These are phyloP conservation scores for Fusarium guadeloupense DNA, from an alignment of 2,329 filamentous ascomycete species.

Conservation along the genomic window DNA sequence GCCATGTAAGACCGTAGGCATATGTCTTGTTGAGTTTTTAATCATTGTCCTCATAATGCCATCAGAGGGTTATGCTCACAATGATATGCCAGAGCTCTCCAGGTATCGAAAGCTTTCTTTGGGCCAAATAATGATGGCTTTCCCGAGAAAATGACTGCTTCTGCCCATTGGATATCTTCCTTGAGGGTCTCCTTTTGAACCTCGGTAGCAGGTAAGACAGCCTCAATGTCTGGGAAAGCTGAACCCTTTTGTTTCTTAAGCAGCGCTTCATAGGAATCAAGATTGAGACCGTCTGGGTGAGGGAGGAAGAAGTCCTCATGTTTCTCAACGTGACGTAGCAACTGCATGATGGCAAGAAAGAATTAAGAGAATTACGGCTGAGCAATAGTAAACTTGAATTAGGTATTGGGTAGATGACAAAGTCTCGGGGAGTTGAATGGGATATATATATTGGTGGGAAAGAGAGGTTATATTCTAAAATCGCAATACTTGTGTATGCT, in stretches of 20 bases:
- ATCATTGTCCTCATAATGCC: fast-evolving
- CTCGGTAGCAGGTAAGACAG: constrained; percentile 2
- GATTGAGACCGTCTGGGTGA: neutral
- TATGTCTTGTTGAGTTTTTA: neutral
- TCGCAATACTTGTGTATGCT: too few relatives aligned
- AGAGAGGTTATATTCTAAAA: too few relatives aligned
- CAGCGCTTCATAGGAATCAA: neutral
- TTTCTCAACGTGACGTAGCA: constrained; percentile 7
- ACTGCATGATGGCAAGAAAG: constrained; percentile 5
- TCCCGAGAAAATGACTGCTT: constrained; percentile 6
- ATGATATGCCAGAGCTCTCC: constrained; percentile 8
- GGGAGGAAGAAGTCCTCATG: constrained; percentile 18
- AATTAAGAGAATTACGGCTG: neutral
- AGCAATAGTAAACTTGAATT: too few relatives aligned
- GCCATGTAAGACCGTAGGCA: constrained; percentile 8
- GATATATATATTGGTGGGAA: too few relatives aligned
- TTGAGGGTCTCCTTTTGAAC: constrained; percentile 11
- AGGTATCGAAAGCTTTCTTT: constrained; percentile 1
- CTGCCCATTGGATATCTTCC: constrained; percentile 14
- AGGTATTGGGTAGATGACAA: too few relatives aligned
- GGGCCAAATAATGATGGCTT: neutral
- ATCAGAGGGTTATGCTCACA: neutral
- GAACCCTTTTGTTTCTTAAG: neutral
- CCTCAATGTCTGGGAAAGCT: neutral
- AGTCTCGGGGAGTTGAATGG: too few relatives aligned